These are phyloP conservation scores for Oropetium thomaeum DNA, from an alignment of 176 grass and related monocot species.

Conservation along the genomic window DNA sequence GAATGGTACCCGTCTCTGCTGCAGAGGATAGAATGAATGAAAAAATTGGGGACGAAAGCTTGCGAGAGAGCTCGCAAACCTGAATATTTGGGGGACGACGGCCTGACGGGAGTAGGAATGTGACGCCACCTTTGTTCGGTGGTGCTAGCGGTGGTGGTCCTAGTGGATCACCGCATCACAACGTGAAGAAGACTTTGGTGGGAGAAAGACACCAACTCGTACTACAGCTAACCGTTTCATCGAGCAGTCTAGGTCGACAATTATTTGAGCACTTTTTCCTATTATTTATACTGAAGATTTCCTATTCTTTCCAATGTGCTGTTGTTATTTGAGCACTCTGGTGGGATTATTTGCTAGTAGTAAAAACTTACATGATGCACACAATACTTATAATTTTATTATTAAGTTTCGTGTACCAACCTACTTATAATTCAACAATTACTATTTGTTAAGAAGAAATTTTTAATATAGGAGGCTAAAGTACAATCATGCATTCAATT, in stretches of 20 bases:
- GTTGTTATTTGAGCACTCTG: too few relatives aligned
- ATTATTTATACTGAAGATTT: too few relatives aligned
- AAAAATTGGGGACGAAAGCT: constrained; percentile 19
- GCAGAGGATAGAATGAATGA: neutral
- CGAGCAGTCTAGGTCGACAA: neutral
- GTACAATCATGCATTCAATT: too few relatives aligned
- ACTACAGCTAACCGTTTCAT: neutral
- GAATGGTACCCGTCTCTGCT: neutral
- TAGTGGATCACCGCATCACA: constrained; percentile 8
- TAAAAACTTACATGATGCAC: too few relatives aligned
- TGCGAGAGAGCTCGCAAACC: neutral
- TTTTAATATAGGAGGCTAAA: too few relatives aligned
- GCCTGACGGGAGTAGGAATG: constrained; percentile 10
- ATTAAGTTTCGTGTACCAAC: too few relatives aligned
- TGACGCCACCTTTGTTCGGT: constrained; percentile 8
- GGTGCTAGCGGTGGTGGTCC: neutral
- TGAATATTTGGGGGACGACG: neutral
- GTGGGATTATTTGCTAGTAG: neutral
- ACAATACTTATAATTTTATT: too few relatives aligned
- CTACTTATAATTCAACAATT: too few relatives aligned
- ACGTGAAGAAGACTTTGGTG: neutral
- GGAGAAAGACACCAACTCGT: neutral
- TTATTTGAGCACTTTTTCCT: neutral
- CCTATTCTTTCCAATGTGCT: too few relatives aligned
- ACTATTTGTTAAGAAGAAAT: too few relatives aligned